Evolutionary conservation across 495 filamentous ascomycete species (phyloP).

Genomic region (Apodospora peruviana): DNA sequence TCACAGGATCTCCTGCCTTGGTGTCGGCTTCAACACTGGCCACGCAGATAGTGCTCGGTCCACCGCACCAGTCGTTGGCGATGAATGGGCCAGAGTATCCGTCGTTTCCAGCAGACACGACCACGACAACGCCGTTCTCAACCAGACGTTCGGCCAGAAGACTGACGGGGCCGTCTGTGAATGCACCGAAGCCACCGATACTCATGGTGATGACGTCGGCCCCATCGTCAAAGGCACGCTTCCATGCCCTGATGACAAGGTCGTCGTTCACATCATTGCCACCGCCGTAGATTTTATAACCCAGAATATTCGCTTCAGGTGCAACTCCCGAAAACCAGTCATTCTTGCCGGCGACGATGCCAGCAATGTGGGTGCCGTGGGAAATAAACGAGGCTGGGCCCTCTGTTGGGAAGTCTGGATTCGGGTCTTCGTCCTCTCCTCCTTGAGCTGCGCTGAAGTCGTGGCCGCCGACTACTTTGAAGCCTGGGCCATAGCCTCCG

Average conservation of each 20-base stretch:
- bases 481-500: too few relatives aligned
- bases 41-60: conserved; percentile 18
- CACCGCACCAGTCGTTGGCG: conserved; percentile 19
- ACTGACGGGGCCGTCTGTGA: conserved; percentile 29
- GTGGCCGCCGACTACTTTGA: conserved; percentile 29
- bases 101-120: conserved; percentile 37
- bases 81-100: conserved; percentile 32
- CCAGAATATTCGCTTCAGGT: conserved; percentile 36
- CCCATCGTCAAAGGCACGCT: conserved; percentile 35
- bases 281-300: conserved; percentile 37
- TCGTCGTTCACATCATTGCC: conserved; percentile 21
- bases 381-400: conserved; percentile 17
- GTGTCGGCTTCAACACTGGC: conserved; percentile 14
- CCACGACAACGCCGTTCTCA: conserved; percentile 30
- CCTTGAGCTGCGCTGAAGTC: conserved; percentile 30
- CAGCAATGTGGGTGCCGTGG: conserved; percentile 39
- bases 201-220: conserved; percentile 38
- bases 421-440: not conserved
- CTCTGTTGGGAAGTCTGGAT: not conserved
- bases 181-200: conserved; percentile 30
- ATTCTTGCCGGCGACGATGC: conserved; percentile 37
- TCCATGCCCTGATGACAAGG: conserved; percentile 32
- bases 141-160: conserved; percentile 31
- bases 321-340: conserved; percentile 39
- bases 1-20: too few relatives aligned